A percentile compares a stretch with the other conserved stretches of the same genome.
phyloP scores from a whole-genome alignment of 257 asterid species.

The Gentiana macrophylla region DNA sequence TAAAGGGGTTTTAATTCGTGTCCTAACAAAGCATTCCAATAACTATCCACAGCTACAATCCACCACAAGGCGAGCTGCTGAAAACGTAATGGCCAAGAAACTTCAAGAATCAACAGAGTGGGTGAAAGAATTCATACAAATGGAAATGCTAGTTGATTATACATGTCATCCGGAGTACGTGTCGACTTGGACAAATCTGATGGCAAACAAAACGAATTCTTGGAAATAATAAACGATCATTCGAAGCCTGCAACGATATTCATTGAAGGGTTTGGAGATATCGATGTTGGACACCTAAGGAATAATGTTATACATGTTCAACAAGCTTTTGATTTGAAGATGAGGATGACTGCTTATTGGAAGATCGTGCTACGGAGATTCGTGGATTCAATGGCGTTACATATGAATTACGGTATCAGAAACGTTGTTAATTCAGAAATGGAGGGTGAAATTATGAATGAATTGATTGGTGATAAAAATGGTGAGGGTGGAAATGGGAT shows the following conservation, averaged over 20 bases:
- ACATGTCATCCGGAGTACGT: neutral
- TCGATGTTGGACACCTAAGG: conserved; percentile 12
- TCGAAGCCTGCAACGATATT: neutral
- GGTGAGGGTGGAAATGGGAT: conserved; percentile 4
- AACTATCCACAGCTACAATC: conserved; percentile 9
- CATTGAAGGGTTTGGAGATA: conserved; percentile 15
- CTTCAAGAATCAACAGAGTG: conserved; percentile 16
- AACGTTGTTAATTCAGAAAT: conserved; percentile 19
- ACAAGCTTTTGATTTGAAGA: conserved; percentile 6
- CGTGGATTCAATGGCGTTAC: conserved; percentile 28
- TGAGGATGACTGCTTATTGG: conserved; percentile 18
- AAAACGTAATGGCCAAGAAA: conserved; percentile 9
- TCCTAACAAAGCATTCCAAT: conserved; percentile 3
- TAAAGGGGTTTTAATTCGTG: neutral
- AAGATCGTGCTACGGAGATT: conserved; percentile 20
- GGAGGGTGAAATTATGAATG: conserved; percentile 19
- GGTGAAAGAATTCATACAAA: conserved; percentile 12
- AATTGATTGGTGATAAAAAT: conserved; percentile 17
- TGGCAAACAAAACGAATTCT: neutral
- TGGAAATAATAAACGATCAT: neutral
- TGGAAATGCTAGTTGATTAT: conserved; percentile 13
- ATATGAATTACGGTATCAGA: conserved; percentile 12
- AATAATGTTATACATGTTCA: neutral
- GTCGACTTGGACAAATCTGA: conserved; percentile 6
- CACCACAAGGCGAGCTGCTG: neutral